Conservation (phyloP, 2,329 filamentous ascomycete genomes). For the Apiospora phragmitis region DNA sequence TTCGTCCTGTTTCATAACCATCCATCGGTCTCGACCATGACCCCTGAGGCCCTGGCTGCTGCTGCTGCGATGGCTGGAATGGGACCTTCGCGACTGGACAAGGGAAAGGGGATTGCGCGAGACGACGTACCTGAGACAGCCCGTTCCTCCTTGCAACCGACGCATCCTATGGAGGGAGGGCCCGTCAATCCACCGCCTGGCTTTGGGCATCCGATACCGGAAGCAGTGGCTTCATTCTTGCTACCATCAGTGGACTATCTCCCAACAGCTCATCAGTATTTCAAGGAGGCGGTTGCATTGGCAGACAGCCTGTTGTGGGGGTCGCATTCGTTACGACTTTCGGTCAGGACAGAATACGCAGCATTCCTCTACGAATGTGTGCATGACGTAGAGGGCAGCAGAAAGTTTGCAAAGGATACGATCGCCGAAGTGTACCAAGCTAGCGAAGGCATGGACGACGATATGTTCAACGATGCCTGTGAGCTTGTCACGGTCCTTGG, state of each 20-base stretch:
- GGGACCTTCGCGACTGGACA: conserved; percentile 41
- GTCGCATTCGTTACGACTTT: conserved; percentile 85
- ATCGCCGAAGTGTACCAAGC: conserved; percentile 91
- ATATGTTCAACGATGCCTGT: conserved; percentile 90
- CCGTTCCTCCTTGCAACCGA: conserved; percentile 46
- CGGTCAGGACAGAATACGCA: conserved; percentile 87
- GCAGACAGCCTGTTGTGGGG: conserved; percentile 79
- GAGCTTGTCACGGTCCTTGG: conserved; percentile 84
- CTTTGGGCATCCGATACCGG: conserved; percentile 42
- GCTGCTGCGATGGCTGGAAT: conserved; percentile 24
- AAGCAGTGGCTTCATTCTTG: conserved; percentile 69
- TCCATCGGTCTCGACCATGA: conserved; percentile 68
- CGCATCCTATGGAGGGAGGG: conserved; percentile 55
- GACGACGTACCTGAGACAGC: conserved; percentile 43
- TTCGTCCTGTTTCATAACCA: conserved; percentile 96
- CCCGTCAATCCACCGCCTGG: conserved; percentile 59
- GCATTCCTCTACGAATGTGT: conserved; percentile 93
- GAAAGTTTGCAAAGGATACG: conserved; percentile 75
- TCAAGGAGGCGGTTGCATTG: conserved; percentile 72
- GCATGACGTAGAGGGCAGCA: conserved; percentile 75
- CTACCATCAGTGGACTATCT: conserved; percentile 80
- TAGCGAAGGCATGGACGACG: conserved; percentile 89
- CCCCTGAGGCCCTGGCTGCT: conserved; percentile 43
- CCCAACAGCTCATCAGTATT: conserved; percentile 77
- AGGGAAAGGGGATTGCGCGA: conserved; percentile 50